Base-by-base conservation (phyloP, 208 protist genomes). In the Crithidia bombi region DNA sequence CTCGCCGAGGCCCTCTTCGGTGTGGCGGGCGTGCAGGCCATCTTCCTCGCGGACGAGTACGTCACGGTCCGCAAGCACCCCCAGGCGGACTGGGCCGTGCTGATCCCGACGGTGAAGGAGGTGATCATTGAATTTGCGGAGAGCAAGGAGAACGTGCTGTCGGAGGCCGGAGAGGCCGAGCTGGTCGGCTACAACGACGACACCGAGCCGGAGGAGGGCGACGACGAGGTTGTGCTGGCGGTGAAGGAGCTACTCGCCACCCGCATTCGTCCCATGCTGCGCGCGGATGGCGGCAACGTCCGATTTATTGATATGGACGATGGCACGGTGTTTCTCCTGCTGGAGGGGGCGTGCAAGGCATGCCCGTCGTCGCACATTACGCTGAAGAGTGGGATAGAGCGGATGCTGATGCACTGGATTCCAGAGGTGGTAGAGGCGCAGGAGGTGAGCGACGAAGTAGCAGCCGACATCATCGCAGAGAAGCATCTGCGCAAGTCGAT, bases 331-430 rank as follows among this genome's bases (percentile, higher is more conserved):
- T 93, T 92, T 75, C 75, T 97, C n/a, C 69, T 95, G 35, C 69
- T 98, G 14, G 86, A 96, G 73, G 94, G 94, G 6, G 86, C 90
- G 26, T 98, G 94, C 68, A 89, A 91, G 59, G 76, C 91, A 12
- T 98, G 94, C 57, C 92, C 94, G 5, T 96, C 90, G 28, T 95
- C 89, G 25, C 78, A 90, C 56, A 77, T 91, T 23, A 98, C 94
- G 12, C 77, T 98, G 1, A 98, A 98, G 69, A 90, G 86, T 54
- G 92, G 94, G 11, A 98, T 98, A 73, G 92, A 98, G 74, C 82
- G 90, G 7, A 98, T 98, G 94, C 76, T 98, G 52, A 97, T 96
- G 91, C 94, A 98, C 70, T 98, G 91, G 88, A 94, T 98, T 44
- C 92, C 94, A 2, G 92, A 98, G 78, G 94, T 98, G 33, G 83